Conservation (phyloP, 2,329 filamentous ascomycete genomes). For the Microascus cirrosus region DNA sequence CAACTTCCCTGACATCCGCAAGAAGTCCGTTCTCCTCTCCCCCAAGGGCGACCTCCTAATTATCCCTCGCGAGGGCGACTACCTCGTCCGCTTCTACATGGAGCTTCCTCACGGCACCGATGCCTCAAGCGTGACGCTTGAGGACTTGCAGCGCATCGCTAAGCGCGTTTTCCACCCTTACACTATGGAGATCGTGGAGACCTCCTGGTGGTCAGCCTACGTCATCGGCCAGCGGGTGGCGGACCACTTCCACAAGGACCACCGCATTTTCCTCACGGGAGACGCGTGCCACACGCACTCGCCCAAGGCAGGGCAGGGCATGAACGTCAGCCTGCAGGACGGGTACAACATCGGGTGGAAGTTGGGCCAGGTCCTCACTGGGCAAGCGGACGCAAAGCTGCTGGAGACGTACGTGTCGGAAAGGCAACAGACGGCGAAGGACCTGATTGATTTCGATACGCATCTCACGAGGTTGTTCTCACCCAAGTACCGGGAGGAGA, state of each 20-base stretch:
- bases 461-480: conserved; percentile 41
- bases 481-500: conserved; percentile 20
- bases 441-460: conserved; percentile 51
- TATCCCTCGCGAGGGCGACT: conserved; percentile 48
- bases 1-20: conserved; percentile 51
- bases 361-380: conserved; percentile 27
- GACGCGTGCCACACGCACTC: conserved; percentile 47
- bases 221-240: conserved; percentile 52
- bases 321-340: conserved; percentile 62
- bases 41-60: conserved; percentile 44
- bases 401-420: conserved; percentile 35
- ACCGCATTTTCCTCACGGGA: conserved; percentile 56
- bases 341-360: conserved; percentile 46
- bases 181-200: conserved; percentile 38
- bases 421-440: conserved; percentile 45
- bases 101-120: conserved; percentile 37
- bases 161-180: conserved; percentile 43
- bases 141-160: conserved; percentile 40
- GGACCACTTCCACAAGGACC: conserved; percentile 37
- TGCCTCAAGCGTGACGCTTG: conserved; percentile 38
- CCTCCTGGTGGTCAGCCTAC: conserved; percentile 54
- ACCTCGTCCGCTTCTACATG: conserved; percentile 50
- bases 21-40: conserved; percentile 42
- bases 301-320: conserved; percentile 56
- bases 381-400: conserved; percentile 23